Percentiles rank a stretch among this genome's conserved stretches.
Evolutionary conservation across 2,329 filamentous ascomycete species (phyloP).

Genomic region (Botryosphaeria dothidea): DNA sequence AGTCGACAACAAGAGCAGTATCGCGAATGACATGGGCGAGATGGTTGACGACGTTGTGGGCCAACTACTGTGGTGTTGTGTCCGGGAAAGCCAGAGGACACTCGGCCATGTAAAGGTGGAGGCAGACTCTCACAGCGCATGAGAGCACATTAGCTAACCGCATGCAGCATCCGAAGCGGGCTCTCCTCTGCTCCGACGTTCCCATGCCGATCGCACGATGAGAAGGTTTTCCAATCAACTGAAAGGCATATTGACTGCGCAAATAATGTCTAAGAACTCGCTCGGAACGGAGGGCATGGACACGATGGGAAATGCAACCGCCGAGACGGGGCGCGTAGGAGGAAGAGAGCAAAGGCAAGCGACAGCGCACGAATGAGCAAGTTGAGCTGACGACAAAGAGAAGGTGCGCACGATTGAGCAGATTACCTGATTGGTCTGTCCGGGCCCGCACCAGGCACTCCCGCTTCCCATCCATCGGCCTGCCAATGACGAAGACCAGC

Average conservation of each 20-base stretch:
- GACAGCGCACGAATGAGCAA: conserved; percentile 2
- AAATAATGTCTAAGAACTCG: neutral
- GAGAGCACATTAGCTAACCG: neutral
- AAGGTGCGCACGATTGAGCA: conserved; percentile 3
- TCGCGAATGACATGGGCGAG: neutral
- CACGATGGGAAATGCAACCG: neutral
- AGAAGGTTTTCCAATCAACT: neutral
- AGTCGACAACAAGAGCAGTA: neutral
- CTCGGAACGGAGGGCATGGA: neutral
- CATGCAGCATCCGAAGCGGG: neutral
- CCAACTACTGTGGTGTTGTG: neutral
- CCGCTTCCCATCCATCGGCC: no score
- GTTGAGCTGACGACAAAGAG: neutral
- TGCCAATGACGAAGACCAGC: neutral
- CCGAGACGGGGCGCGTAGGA: neutral
- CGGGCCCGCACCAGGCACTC: neutral
- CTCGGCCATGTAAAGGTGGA: neutral
- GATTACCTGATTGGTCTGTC: neutral
- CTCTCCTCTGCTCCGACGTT: neutral
- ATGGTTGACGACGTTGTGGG: neutral
- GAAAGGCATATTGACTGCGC: neutral
- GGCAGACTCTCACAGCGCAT: neutral
- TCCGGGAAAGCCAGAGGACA: neutral
- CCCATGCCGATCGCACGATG: neutral
- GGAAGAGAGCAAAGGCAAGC: neutral